phyloP scores from a whole-genome alignment of 2,329 filamentous ascomycete genomes.

The Ceratocystis ficicola region DNA sequence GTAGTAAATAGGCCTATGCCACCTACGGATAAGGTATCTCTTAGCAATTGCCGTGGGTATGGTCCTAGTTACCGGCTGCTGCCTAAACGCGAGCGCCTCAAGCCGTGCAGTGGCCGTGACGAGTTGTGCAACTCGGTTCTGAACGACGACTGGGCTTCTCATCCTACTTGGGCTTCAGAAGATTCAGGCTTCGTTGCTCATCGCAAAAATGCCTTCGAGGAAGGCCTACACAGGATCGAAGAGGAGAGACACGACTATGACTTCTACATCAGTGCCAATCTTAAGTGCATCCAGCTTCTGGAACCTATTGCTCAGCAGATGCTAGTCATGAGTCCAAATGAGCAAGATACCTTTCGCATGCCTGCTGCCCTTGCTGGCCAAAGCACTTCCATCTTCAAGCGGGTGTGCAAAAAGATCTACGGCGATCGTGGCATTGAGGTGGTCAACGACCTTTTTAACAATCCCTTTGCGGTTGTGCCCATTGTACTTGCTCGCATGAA shows the following conservation, averaged over 20 bases:
- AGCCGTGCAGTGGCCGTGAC: slow-evolving; percentile 85
- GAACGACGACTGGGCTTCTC: slow-evolving; percentile 97
- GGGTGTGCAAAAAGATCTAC: slow-evolving; percentile 95
- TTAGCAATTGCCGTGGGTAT: slow-evolving; percentile 90
- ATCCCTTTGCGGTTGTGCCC: slow-evolving; percentile 77
- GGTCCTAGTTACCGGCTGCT: slow-evolving; percentile 90
- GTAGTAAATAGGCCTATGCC: slow-evolving; percentile 67
- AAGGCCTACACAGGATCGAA: slow-evolving; percentile 88
- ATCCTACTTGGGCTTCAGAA: slow-evolving; percentile 97
- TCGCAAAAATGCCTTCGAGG: slow-evolving; percentile 90
- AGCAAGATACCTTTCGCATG: slow-evolving; percentile 64
- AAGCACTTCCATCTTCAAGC: slow-evolving; percentile 92
- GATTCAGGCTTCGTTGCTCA: slow-evolving; percentile 96
- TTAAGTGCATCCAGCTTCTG: slow-evolving; percentile 87
- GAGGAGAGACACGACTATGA: slow-evolving; percentile 98
- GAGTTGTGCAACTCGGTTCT: slow-evolving; percentile 86
- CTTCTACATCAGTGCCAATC: slow-evolving; percentile 91
- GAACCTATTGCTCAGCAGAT: slow-evolving; percentile 91
- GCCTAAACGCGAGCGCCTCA: slow-evolving; percentile 79
- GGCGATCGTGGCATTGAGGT: slow-evolving; percentile 77
- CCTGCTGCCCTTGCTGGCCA: slow-evolving; percentile 77
- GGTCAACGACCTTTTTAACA: slow-evolving; percentile 71
- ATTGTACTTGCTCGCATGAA: slow-evolving; percentile 81
- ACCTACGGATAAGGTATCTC: slow-evolving; percentile 69
- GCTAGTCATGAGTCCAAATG: slow-evolving; percentile 60